A percentile compares a stretch with the other conserved stretches of the same genome.
These are phyloP conservation scores for Fusarium sp. DNA, from an alignment of 2,329 filamentous ascomycete genomes.

Conservation along the genomic window DNA sequence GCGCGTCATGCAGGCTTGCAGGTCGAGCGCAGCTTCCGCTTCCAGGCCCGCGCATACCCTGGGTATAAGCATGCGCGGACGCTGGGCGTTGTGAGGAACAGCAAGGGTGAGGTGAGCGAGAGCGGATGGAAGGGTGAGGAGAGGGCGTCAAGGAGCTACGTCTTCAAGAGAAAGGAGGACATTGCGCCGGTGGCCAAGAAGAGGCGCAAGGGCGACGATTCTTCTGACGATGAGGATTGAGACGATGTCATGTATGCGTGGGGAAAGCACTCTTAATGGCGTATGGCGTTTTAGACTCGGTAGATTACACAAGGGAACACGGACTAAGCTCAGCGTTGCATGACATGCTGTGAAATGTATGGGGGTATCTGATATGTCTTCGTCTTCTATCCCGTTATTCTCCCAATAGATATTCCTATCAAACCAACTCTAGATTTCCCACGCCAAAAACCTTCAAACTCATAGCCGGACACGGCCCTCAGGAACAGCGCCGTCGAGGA, in stretches of 20 bases:
- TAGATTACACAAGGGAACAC: background rate
- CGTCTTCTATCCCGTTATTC: constrained; percentile 1
- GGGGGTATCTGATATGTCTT: constrained; percentile 12
- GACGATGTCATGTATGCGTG: background rate
- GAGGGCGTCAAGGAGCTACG: constrained; percentile 65
- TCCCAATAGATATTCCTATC: background rate
- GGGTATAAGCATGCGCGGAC: constrained; percentile 80
- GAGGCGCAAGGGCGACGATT: constrained; percentile 50
- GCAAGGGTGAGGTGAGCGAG: constrained; percentile 56
- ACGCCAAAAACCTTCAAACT: background rate
- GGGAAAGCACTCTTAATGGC: constrained; percentile 12
- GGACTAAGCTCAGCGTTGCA: background rate
- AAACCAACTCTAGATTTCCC: background rate
- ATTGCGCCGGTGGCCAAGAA: constrained; percentile 45
- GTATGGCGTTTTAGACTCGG: constrained; percentile 18
- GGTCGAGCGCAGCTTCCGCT: constrained; percentile 76
- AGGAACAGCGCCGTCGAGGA: constrained; percentile 7
- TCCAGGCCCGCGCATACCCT: constrained; percentile 74
- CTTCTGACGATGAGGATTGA: constrained; percentile 49
- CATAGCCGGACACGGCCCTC: background rate
- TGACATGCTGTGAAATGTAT: background rate
- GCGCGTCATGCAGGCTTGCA: constrained; percentile 79
- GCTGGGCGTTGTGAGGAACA: constrained; percentile 69
- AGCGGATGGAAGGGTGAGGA: constrained; percentile 57
- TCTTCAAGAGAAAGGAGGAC: constrained; percentile 71